phyloP scores from a whole-genome alignment of 495 filamentous ascomycete genomes.

The Xylaria scruposa region DNA sequence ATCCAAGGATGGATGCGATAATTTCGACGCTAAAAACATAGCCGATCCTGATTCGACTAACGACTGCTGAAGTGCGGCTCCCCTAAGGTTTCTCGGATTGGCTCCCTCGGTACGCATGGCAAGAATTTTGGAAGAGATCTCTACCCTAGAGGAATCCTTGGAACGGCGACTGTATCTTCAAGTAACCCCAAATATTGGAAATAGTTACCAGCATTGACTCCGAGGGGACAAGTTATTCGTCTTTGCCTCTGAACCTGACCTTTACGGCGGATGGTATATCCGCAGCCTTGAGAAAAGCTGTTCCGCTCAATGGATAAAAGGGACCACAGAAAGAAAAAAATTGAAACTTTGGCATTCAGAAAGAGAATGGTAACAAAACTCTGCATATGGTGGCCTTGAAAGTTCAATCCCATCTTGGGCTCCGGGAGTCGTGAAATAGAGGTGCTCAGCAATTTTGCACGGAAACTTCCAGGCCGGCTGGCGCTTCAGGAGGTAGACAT shows the following conservation, averaged over 20 bases:
- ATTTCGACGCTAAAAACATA: background rate
- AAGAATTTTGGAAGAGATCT: background rate
- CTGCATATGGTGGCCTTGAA: background rate
- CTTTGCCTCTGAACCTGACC: background rate
- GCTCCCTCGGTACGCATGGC: background rate
- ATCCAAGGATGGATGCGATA: background rate
- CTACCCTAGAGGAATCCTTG: conserved; percentile 7
- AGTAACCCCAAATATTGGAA: background rate
- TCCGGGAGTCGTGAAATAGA: background rate
- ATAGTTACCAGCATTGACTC: background rate
- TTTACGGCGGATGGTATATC: background rate
- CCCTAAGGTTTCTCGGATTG: background rate
- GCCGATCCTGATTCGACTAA: background rate
- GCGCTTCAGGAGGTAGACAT: background rate
- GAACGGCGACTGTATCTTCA: background rate
- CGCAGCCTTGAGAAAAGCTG: background rate
- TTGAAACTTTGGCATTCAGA: background rate
- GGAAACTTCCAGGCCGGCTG: conserved; percentile 13
- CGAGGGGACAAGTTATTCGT: background rate
- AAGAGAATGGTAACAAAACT: background rate
- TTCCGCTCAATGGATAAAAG: background rate
- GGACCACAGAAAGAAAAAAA: background rate
- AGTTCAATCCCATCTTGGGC: conserved; percentile 10
- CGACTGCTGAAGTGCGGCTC: background rate
- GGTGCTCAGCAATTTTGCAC: background rate